These are phyloP conservation scores for Chloromonas sp. DNA, from an alignment of 163 green algal species.

Conservation along the genomic window DNA sequence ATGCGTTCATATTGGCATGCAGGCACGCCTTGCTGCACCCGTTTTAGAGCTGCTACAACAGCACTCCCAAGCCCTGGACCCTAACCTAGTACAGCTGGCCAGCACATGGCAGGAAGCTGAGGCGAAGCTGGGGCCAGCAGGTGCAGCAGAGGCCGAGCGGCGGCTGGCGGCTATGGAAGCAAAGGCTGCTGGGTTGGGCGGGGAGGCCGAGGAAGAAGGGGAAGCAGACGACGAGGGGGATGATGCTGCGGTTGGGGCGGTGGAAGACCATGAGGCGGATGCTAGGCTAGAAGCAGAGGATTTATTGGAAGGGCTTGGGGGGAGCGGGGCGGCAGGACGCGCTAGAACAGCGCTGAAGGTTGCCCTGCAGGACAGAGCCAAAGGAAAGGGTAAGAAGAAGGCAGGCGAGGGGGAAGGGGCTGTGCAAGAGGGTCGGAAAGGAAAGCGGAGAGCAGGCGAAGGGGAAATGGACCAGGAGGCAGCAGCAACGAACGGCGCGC, in stretches of 20 bases:
- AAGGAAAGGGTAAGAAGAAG: not conserved
- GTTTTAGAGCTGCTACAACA: constrained; percentile 62
- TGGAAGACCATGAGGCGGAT: not conserved
- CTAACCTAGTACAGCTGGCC: constrained; percentile 70
- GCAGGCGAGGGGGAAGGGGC: not conserved
- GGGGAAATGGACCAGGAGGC: not conserved
- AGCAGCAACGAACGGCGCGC: too few species aligned
- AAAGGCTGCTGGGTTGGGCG: not conserved
- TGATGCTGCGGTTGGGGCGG: not conserved
- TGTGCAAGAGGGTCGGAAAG: not conserved
- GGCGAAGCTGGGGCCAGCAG: constrained; percentile 20
- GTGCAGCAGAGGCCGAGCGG: not conserved
- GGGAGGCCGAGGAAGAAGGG: not conserved
- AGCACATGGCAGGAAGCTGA: constrained; percentile 61
- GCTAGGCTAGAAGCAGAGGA: constrained; percentile 12
- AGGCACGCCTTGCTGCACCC: constrained; percentile 52
- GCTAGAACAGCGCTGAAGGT: not conserved
- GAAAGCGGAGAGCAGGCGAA: not conserved
- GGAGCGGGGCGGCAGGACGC: not conserved
- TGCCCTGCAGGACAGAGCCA: not conserved
- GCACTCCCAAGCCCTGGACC: constrained; percentile 69
- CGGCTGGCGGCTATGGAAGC: not conserved
- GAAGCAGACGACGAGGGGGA: not conserved
- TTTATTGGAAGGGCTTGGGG: constrained; percentile 3
- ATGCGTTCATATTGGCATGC: not conserved